These are phyloP conservation scores for Tulasnella sp. DNA, from an alignment of 768 basidiomycete genomes.

Conservation along the genomic window DNA sequence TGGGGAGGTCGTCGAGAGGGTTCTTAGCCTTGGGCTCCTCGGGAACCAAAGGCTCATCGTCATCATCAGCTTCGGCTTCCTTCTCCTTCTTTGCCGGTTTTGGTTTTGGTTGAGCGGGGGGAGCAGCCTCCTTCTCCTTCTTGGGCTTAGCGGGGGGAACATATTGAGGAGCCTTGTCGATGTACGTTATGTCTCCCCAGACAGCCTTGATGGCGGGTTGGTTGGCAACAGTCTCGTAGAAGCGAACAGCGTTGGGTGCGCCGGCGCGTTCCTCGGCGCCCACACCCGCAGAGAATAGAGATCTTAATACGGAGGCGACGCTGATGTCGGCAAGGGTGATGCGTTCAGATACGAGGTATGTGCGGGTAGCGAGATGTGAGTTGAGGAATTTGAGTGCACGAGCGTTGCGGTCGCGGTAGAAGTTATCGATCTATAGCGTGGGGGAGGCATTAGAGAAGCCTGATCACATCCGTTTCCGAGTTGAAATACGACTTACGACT, in stretches of 20 bases:
- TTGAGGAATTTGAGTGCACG: conserved; percentile 67
- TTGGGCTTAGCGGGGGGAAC: conserved; percentile 58
- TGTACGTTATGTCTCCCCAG: conserved; percentile 57
- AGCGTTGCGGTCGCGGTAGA: conserved; percentile 51
- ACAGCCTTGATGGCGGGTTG: conserved; percentile 70
- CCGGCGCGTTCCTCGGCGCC: conserved; percentile 65
- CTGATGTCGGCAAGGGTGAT: conserved; percentile 88
- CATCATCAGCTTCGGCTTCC: too few species aligned
- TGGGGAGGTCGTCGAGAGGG: too few species aligned
- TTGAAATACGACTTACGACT: conserved; percentile 50
- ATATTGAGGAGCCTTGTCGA: conserved; percentile 69
- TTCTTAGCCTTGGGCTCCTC: too few species aligned
- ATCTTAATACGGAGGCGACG: conserved; percentile 58
- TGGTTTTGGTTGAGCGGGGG: not conserved
- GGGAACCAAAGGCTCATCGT: too few species aligned
- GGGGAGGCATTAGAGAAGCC: not conserved
- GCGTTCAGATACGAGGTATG: conserved; percentile 90
- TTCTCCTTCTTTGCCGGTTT: too few species aligned
- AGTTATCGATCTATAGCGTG: conserved; percentile 53
- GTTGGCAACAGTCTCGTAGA: conserved; percentile 81
- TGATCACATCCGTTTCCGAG: not conserved
- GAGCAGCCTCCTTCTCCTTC: conserved; percentile 17
- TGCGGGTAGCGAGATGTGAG: conserved; percentile 66
- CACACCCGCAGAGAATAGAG: conserved; percentile 51
- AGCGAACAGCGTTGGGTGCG: conserved; percentile 74